Base-by-base conservation (phyloP, 2,329 filamentous ascomycete genomes). In the Colletotrichum cuscutae region DNA sequence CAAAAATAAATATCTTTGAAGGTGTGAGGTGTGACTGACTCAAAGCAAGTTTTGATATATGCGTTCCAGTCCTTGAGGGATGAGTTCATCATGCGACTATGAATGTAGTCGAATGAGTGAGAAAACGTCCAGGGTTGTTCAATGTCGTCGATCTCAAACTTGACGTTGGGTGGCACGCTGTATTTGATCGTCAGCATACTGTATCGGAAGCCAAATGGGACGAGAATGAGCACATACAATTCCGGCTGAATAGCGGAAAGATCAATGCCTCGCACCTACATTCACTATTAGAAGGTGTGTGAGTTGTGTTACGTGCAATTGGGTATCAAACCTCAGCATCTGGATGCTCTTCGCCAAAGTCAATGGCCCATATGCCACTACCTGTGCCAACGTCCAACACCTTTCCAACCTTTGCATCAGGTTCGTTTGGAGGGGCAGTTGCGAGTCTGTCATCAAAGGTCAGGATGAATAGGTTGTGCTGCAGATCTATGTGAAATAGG, bases 331-430 rank as follows among this genome's bases (percentile, higher is more conserved):
- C 37, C 37, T 46, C 59, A 15, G 58, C 32, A 4, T 68, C 66
- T 0, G 59, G 66, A 2, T 68, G 57, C 46, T 57, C 52, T 24
- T 61, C 54, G 77, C 78, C 84, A 75, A 86, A 83, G 66, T 87
- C 86, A 7, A 87, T 81, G 2, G 81, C 81, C 83, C 83, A 85
- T 7, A 81, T 76, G 12, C 85, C 86, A 4, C 85, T 88, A 0
- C 86, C 86, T 1, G 85, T 86, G 11, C 86, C 86, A 49, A 86
- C 75, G 76, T 88, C 86, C 2, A 88, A 78, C 6, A 83, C 78
- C 4, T 77, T 78, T 5, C 72, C 60, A 9, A 80, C 66, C 12
- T 63, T 59, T 4, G 74, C 75, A 4, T 52, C 77, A 2, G 77
- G 72, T 3, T 73, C 71, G 9, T 71, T 77, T 3, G 74, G 66